Percentiles rank a stretch among this genome's conserved stretches.
Evolutionary conservation across 2,329 filamentous ascomycete genomes (phyloP).

Genomic region (Gnomoniopsis smithogilvyi): DNA sequence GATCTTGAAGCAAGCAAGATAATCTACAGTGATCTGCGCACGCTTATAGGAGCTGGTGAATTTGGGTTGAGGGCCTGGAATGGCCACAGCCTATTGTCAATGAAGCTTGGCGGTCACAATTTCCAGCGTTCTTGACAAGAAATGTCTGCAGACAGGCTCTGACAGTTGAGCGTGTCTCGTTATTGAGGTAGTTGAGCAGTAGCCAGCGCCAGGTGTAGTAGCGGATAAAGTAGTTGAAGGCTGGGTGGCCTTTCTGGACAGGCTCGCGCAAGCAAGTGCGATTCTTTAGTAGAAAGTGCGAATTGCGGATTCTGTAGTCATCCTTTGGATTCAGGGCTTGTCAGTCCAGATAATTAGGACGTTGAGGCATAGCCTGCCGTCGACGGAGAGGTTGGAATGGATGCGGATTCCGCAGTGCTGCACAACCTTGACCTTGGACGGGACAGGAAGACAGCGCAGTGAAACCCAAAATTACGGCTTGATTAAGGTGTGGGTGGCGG

Average conservation of each 20-base stretch:
- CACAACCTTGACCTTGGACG: conserved; percentile 19
- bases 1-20: too few relatives aligned
- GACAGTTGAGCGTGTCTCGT: neutral
- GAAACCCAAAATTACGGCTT: conserved; percentile 20
- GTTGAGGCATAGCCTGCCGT: conserved; percentile 19
- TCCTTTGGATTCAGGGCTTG: conserved; percentile 16
- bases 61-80: neutral
- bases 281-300: conserved; percentile 18
- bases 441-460: conserved; percentile 13
- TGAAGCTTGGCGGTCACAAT: neutral
- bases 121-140: neutral
- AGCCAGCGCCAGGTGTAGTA: conserved; percentile 9
- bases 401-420: conserved; percentile 15
- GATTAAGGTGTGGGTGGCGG: conserved; percentile 20
- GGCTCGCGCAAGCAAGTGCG: conserved; percentile 20
- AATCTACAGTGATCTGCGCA: neutral
- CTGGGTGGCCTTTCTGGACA: neutral
- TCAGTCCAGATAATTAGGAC: conserved; percentile 19
- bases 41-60: neutral
- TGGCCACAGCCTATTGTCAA: neutral
- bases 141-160: neutral
- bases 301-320: conserved; percentile 16
- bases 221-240: conserved; percentile 12
- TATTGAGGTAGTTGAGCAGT: neutral
- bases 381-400: conserved; percentile 20